Evolutionary conservation across 306 rosid species (phyloP).

Genomic region (Inga laurina): DNA sequence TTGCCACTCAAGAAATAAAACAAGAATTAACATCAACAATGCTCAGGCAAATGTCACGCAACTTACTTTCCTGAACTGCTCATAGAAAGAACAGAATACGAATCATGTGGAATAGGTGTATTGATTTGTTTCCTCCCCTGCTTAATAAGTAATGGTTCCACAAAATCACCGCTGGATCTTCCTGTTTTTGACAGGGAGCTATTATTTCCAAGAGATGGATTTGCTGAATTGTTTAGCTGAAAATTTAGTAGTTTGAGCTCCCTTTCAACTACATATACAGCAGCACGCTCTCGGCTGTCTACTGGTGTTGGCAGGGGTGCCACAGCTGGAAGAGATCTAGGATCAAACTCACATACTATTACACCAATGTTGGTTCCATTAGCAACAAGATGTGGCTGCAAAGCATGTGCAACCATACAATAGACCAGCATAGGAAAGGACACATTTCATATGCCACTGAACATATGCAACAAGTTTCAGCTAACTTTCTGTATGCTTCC

Average conservation of each 20-base stretch:
- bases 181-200: slow-evolving; percentile 85
- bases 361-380: slow-evolving; percentile 97
- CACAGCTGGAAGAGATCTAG: slow-evolving; percentile 96
- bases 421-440: slow-evolving; percentile 60
- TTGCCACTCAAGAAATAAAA: not conserved
- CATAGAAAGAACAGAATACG: slow-evolving; percentile 91
- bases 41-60: slow-evolving; percentile 31
- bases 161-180: slow-evolving; percentile 75
- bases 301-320: slow-evolving; percentile 88
- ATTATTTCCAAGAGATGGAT: slow-evolving; percentile 95
- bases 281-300: slow-evolving; percentile 90
- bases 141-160: slow-evolving; percentile 83
- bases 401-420: slow-evolving; percentile 91
- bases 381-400: slow-evolving; percentile 99
- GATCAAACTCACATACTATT: slow-evolving; percentile 89
- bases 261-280: slow-evolving; percentile 86
- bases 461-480: too few relatives aligned
- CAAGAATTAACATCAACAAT: not conserved
- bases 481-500: too few relatives aligned
- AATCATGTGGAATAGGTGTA: slow-evolving; percentile 97
- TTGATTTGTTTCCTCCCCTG: slow-evolving; percentile 92
- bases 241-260: slow-evolving; percentile 84
- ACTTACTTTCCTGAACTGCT: slow-evolving; percentile 99
- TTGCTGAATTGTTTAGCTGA: slow-evolving; percentile 87
- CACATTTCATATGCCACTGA: not conserved